Evolutionary conservation across 306 rosid genomes (phyloP), one percentile per base, ranked within the genome.

Genomic region (Citrullus amarus): DNA sequence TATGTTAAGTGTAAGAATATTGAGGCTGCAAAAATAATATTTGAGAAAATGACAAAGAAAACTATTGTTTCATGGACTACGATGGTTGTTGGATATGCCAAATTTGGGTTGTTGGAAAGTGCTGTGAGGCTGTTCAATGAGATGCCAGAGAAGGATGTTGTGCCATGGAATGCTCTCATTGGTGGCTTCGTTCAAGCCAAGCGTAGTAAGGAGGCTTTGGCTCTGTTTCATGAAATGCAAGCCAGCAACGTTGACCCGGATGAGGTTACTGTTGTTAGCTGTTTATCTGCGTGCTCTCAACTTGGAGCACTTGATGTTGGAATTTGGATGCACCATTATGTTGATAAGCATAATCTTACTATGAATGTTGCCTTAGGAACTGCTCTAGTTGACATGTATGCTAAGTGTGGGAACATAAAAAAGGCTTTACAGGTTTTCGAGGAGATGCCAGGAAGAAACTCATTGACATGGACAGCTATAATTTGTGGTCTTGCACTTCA

Each of bases 111-210:
- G 81, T 78, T 90, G 57, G 91, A 83, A 71, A 78, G 84, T 80
- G 97, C 96, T 28, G 78, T 58, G 77, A 80, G 60, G 78, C 85
- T 89, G 63, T 85, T 90, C 60, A 81, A 77, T 74, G 81, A 86
- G 83, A 84, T 89, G 87, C 96, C 97, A 3, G 93, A 93, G 85
- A 90, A 83, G 83, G 82, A 83, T 82, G 93, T 80, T 67, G 88
- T 85, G 72, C 92, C 93, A 6, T 93, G 96, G 98, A 93, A 91
- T 88, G 96, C 98, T 74, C 75, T 91, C 77, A 91, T 93, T 43
- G 83, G 90, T 73, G 97, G 96, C 30, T 90, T 87, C 82, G 90
- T 91, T 55, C 91, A 89, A 46, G 93, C 93, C 54, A 88, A 88
- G 86, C 86, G 73, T 53, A 78, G 92, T 74, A 90, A 86, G 83